Conservation (phyloP, 2,329 filamentous ascomycete genomes). For the Thielaviopsis punctulata region DNA sequence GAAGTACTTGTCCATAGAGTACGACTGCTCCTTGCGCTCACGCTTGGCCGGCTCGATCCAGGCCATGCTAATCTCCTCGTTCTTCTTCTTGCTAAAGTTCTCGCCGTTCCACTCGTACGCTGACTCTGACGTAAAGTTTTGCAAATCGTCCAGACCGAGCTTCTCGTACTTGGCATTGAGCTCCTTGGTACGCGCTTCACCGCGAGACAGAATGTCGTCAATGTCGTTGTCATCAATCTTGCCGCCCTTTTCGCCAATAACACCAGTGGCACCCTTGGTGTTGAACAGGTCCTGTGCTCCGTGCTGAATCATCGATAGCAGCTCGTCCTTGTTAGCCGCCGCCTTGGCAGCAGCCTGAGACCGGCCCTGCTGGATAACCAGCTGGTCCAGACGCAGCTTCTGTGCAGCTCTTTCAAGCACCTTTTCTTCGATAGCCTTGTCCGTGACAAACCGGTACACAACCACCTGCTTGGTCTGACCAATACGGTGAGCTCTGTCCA, state of each 20-base stretch:
- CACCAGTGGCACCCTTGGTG: constrained; percentile 46
- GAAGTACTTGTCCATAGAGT: constrained; percentile 98
- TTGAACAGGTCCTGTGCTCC: constrained; percentile 91
- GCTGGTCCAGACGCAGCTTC: constrained; percentile 86
- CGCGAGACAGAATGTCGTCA: constrained; percentile 69
- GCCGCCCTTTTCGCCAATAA: constrained; percentile 38
- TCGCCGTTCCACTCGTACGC: constrained; percentile 99
- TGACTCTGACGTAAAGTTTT: constrained; percentile 94
- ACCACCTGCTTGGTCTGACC: constrained; percentile 96
- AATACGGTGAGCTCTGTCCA: constrained; percentile 97
- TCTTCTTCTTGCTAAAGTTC: constrained; percentile 82
- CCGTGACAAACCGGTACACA: constrained; percentile 92
- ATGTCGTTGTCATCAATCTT: constrained; percentile 78
- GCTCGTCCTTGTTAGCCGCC: constrained; percentile 86
- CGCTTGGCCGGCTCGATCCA: constrained; percentile 99
- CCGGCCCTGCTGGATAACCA: constrained; percentile 95
- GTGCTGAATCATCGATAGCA: constrained; percentile 96
- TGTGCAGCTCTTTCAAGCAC: constrained; percentile 92
- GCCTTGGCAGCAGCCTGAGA: constrained; percentile 81
- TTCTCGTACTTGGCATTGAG: constrained; percentile 93
- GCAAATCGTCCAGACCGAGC: constrained; percentile 86
- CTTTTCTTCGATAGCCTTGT: constrained; percentile 97
- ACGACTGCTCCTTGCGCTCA: constrained; percentile 93
- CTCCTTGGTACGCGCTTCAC: constrained; percentile 75
- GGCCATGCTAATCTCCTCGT: constrained; percentile 64